phyloP scores from a whole-genome alignment of 148 eudicot species.

The Rhododendron mucronatum region DNA sequence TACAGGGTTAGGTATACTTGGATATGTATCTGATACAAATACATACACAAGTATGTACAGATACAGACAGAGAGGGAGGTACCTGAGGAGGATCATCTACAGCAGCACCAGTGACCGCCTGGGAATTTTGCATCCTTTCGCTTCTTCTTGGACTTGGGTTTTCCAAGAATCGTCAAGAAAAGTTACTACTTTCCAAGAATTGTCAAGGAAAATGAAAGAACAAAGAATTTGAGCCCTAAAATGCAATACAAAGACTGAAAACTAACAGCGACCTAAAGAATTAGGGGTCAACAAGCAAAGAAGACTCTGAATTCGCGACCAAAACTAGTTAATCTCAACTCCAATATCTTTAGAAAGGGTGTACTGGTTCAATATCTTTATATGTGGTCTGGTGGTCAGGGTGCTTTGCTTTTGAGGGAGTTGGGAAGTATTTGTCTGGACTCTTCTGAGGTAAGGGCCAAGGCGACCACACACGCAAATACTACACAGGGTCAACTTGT shows the following conservation, averaged over 20 bases:
- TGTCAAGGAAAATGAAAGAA: neutral
- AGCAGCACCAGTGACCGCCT: neutral
- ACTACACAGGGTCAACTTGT: neutral
- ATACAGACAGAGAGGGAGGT: neutral
- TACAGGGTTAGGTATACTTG: neutral
- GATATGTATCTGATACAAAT: neutral
- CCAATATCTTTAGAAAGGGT: neutral
- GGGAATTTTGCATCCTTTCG: neutral
- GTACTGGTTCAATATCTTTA: neutral
- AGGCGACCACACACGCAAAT: neutral
- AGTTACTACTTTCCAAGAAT: neutral
- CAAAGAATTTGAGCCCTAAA: neutral
- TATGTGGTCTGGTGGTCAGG: neutral
- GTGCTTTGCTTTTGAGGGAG: neutral
- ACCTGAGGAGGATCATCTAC: constrained; percentile 1
- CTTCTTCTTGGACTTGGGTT: neutral
- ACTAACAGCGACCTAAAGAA: neutral
- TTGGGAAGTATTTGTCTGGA: neutral
- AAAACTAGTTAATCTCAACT: neutral
- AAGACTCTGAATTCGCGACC: neutral
- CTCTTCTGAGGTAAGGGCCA: neutral
- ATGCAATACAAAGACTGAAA: neutral
- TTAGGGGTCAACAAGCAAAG: neutral
- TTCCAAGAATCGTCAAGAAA: neutral
- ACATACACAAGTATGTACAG: neutral